Conservation (phyloP, 345 rosid species). For the Eucalyptus paniculata region DNA sequence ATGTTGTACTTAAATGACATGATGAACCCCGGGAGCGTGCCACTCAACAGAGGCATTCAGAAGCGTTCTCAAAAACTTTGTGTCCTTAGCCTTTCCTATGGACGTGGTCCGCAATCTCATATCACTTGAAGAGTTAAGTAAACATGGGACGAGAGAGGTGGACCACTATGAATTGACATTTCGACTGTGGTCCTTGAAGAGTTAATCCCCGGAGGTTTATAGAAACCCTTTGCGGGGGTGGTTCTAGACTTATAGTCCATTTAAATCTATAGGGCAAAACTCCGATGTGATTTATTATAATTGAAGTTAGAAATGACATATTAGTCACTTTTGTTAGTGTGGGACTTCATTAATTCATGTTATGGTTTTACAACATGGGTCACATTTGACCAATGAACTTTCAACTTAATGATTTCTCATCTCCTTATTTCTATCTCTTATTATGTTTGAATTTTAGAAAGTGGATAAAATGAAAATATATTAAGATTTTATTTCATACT, state of each 20-base stretch:
- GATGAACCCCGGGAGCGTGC: not conserved
- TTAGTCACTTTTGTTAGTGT: too few relatives aligned
- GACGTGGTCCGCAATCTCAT: not conserved
- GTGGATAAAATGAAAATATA: not conserved
- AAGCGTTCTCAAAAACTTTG: not conserved
- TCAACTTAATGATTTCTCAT: not conserved
- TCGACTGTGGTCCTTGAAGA: not conserved
- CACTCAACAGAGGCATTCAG: not conserved
- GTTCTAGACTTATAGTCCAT: not conserved
- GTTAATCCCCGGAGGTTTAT: not conserved
- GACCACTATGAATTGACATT: not conserved
- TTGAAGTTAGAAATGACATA: accelerated
- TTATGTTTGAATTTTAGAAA: not conserved
- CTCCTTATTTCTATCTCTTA: not conserved
- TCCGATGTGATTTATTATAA: not conserved
- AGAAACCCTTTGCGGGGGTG: not conserved
- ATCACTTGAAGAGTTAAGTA: not conserved
- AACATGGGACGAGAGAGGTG: not conserved
- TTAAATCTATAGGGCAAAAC: accelerated
- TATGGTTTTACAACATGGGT: not conserved
- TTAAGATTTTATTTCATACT: not conserved
- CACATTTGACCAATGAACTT: not conserved
- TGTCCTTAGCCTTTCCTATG: not conserved
- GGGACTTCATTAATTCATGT: not conserved
- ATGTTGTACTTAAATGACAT: not conserved